Conservation (phyloP, 768 basidiomycete genomes). For the Amanita muscaria region DNA sequence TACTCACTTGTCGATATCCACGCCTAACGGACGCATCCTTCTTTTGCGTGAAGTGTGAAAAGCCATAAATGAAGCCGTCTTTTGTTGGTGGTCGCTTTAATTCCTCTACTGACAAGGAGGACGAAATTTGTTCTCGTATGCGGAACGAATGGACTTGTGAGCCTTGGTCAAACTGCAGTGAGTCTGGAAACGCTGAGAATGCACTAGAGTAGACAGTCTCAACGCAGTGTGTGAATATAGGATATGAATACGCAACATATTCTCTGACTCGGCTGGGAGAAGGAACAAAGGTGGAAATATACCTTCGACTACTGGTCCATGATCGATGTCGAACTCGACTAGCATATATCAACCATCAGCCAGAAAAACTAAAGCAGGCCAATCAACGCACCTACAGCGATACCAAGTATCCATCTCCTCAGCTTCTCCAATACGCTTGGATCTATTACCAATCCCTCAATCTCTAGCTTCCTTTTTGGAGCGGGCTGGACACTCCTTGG, state of each 20-base stretch:
- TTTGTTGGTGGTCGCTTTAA: conserved; percentile 28
- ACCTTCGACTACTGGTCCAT: conserved; percentile 70
- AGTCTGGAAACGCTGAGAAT: conserved; percentile 90
- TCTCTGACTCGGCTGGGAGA: conserved; percentile 62
- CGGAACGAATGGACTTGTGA: conserved; percentile 82
- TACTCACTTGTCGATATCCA: conserved; percentile 69
- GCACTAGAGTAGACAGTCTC: no score
- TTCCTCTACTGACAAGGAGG: conserved; percentile 13
- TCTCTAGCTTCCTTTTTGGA: conserved; percentile 18
- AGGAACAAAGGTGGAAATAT: conserved; percentile 62
- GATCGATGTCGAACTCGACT: conserved; percentile 87
- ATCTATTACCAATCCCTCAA: conserved; percentile 38
- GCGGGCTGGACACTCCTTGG: conserved; percentile 31
- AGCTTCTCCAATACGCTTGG: conserved; percentile 38
- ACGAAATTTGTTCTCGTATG: conserved; percentile 44
- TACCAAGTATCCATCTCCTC: conserved; percentile 57
- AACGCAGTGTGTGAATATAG: not conserved
- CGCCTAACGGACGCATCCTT: conserved; percentile 59
- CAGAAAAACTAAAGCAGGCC: not conserved
- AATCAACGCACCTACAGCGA: conserved; percentile 47
- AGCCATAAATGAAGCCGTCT: conserved; percentile 74
- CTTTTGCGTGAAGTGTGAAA: conserved; percentile 66
- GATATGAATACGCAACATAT: conserved; percentile 52
- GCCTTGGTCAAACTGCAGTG: conserved; percentile 76
- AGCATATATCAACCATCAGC: conserved; percentile 3